Base-by-base conservation (phyloP, 768 basidiomycete genomes). In the Agrocybe chaxingu region DNA sequence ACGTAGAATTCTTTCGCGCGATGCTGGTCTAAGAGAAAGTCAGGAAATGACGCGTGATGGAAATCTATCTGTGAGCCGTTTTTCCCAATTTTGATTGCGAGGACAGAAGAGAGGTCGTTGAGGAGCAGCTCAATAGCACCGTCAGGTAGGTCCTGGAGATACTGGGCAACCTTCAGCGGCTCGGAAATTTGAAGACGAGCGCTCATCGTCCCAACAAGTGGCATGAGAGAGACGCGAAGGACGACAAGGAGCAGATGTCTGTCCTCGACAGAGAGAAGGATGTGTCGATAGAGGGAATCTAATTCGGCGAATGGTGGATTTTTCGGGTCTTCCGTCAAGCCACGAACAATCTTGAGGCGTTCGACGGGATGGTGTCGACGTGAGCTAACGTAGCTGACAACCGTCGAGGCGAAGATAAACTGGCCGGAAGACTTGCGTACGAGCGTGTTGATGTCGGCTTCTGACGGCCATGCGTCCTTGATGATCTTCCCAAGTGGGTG, bases 401-500 rank as follows among this genome's bases (percentile, higher is more conserved):
- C 48, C 7, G 49, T 49, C 12, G 57, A 51, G 1, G 52, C 55
- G 32, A 51, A 58, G 10, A 58, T 53, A 24, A 58, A 58, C 35
- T 56, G 57, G 0, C 54, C 55, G 0, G 54, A 51, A 16, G 57
- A 52, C 12, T 56, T 56, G 4, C 6, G 13, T 8, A 58, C 55
- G 11, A 56, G 41, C 13, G 35, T 34, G 2, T 53, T 41, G 32
- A 58, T 47, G 13, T 19, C 42, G 4, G 42, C 33, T 11, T n/a
- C 3, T 11, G 45, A 12, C 7, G 57, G 57, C 57, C 57, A 58
- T 24, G 24, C 24, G 24, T 24, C 24, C 24, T 24, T 24, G 24
- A 24, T 24, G 3, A 24, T 24, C 24, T 24, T 24, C 6, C 36
- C 11, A 8, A 16, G 34, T 16, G 36, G 44, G 10, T 41, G 51